A percentile compares a stretch with the other conserved stretches of the same genome.
These are phyloP conservation scores for Taphrina communis DNA, from an alignment of 1,139 yeast species.

Conservation along the genomic window DNA sequence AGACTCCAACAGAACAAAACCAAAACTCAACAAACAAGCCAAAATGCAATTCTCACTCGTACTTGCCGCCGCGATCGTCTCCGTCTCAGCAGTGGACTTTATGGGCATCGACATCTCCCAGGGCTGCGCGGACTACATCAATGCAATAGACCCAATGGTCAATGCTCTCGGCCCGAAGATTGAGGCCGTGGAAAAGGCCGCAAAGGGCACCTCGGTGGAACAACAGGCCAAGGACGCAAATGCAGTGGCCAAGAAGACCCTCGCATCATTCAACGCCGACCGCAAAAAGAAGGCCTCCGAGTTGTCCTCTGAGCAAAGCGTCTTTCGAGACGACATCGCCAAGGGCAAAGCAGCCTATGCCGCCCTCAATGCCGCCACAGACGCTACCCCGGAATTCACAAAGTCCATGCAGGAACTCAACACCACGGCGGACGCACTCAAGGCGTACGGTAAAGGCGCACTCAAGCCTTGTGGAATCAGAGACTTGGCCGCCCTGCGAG, in stretches of 20 bases:
- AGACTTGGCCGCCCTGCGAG: conserved; percentile 8
- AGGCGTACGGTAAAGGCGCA: conserved; percentile 9
- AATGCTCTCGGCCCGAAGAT: conserved; percentile 13
- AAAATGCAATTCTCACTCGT: conserved; percentile 16
- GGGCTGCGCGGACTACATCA: conserved; percentile 16
- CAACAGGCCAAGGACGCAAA: conserved; percentile 17
- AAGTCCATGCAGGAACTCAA: conserved; percentile 2
- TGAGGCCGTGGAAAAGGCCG: conserved; percentile 9
- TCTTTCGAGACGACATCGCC: not conserved
- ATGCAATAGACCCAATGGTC: conserved; percentile 16
- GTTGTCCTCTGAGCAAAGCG: not conserved
- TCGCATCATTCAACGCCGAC: conserved; percentile 8
- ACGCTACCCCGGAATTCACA: conserved; percentile 7
- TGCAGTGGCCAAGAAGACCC: conserved; percentile 7
- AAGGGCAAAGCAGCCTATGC: conserved; percentile 7
- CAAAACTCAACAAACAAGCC: not conserved
- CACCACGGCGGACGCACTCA: not conserved
- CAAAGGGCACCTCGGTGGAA: conserved; percentile 11
- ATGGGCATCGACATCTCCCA: conserved; percentile 24
- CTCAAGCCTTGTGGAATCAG: conserved; percentile 12
- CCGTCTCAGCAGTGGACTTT: conserved; percentile 14
- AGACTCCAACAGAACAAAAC: not conserved
- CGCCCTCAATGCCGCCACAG: not conserved
- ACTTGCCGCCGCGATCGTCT: not conserved
- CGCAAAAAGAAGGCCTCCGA: conserved; percentile 20